Evolutionary conservation across 2,329 filamentous ascomycete genomes (phyloP).

Genomic region (Claviceps digitariae): DNA sequence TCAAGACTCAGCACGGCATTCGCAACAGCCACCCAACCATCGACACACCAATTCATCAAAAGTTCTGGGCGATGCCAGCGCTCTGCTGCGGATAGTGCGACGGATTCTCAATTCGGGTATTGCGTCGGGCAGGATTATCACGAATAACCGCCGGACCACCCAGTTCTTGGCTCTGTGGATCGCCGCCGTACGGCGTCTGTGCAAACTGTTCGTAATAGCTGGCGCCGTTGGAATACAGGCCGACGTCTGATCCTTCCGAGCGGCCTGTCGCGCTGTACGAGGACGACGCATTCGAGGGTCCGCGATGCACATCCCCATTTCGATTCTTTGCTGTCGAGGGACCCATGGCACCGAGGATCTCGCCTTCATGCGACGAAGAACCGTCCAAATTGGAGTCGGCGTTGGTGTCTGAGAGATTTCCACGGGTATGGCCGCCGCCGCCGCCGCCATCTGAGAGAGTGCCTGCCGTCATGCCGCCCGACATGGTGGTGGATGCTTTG

Average conservation of each 20-base stretch:
- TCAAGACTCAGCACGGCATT: too few species aligned
- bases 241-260: constrained; percentile 53
- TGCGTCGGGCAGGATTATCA: constrained; percentile 81
- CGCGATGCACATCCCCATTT: constrained; percentile 62
- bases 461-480: constrained; percentile 52
- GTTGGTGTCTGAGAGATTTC: constrained; percentile 51
- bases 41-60: constrained; percentile 22
- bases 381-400: constrained; percentile 49
- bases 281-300: constrained; percentile 89
- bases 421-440: constrained; percentile 52
- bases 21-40: too few species aligned
- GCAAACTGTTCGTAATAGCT: constrained; percentile 48
- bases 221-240: constrained; percentile 32
- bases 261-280: constrained; percentile 75
- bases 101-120: constrained; percentile 88
- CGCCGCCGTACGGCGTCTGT: constrained; percentile 39
- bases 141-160: constrained; percentile 68
- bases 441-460: constrained; percentile 64
- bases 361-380: constrained; percentile 52
- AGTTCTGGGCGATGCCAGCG: constrained; percentile 93
- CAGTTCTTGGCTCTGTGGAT: constrained; percentile 30
- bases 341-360: constrained; percentile 73
- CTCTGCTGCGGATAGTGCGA: constrained; percentile 84
- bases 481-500: constrained; percentile 82
- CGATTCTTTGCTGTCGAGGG: constrained; percentile 54